phyloP scores from a whole-genome alignment of 331 rosid genomes.

The Prunus yedoensis region DNA sequence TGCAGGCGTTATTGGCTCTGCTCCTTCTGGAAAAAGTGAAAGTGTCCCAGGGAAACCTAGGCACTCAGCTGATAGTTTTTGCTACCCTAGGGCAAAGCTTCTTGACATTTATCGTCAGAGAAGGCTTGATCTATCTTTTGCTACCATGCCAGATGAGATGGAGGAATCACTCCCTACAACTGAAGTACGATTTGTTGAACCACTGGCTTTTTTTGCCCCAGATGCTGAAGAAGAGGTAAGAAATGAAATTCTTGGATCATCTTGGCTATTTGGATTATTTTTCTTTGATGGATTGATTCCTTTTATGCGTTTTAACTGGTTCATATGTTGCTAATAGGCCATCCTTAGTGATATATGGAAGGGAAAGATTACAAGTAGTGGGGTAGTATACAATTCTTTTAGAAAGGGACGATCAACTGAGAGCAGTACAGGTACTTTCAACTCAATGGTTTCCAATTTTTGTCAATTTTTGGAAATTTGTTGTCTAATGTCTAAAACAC shows the following conservation, averaged over 20 bases:
- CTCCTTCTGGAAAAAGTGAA: conserved; percentile 29
- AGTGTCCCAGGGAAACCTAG: conserved; percentile 38
- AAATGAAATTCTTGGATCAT: conserved; percentile 1
- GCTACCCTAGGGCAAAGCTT: conserved; percentile 62
- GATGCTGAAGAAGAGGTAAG: conserved; percentile 51
- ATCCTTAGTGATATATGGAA: conserved; percentile 45
- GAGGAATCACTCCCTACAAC: conserved; percentile 38
- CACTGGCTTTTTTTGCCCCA: conserved; percentile 63
- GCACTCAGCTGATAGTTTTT: conserved; percentile 31
- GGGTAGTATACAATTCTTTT: conserved; percentile 34
- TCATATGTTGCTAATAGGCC: conserved; percentile 29
- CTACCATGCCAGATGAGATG: conserved; percentile 41
- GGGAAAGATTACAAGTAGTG: conserved; percentile 54
- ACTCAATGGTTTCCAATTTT: conserved; percentile 4
- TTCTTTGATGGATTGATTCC: neutral
- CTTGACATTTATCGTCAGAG: conserved; percentile 57
- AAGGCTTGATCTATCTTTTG: conserved; percentile 36
- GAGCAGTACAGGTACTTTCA: conserved; percentile 32
- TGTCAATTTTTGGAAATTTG: neutral
- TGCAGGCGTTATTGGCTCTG: conserved; percentile 30
- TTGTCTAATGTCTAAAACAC: conserved; percentile 4
- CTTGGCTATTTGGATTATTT: neutral
- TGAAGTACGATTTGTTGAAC: conserved; percentile 36
- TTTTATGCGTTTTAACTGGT: conserved; percentile 2
- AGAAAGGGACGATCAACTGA: conserved; percentile 39